These are phyloP conservation scores for Kwoniella botswanensis DNA, from an alignment of 768 basidiomycete species.

Conservation along the genomic window DNA sequence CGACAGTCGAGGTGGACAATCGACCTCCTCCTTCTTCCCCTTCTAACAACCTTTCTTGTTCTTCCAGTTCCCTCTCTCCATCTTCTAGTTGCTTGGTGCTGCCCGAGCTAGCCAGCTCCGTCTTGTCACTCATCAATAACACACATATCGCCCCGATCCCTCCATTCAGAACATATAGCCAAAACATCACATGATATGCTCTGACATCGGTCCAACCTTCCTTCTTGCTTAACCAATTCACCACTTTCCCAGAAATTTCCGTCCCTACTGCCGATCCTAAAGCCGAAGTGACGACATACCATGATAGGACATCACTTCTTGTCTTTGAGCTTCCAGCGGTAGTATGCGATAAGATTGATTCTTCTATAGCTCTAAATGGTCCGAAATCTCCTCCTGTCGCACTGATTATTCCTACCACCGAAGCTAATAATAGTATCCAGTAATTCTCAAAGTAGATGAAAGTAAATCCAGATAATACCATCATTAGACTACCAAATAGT, in stretches of 20 bases:
- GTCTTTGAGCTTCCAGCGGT: slow-evolving; percentile 24
- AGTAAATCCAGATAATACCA: slow-evolving; percentile 44
- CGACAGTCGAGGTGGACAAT: background rate
- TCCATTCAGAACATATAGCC: slow-evolving; percentile 39
- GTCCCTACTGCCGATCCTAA: slow-evolving; percentile 42
- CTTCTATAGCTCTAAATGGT: slow-evolving; percentile 50
- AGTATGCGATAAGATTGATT: slow-evolving; percentile 48
- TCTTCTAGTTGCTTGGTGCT: slow-evolving; percentile 4
- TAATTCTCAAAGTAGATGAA: slow-evolving; percentile 36
- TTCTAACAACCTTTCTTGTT: slow-evolving; percentile 11
- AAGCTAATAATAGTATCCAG: slow-evolving; percentile 44
- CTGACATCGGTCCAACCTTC: slow-evolving; percentile 33
- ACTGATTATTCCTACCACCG: slow-evolving; percentile 46
- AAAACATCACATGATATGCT: slow-evolving; percentile 42
- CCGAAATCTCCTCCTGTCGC: slow-evolving; percentile 45
- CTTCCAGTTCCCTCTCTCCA: slow-evolving; percentile 8
- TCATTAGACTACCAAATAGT: slow-evolving; percentile 41
- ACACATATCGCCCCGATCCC: slow-evolving; percentile 28
- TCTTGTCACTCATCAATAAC: slow-evolving; percentile 18
- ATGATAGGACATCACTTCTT: slow-evolving; percentile 36
- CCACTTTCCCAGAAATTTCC: slow-evolving; percentile 27
- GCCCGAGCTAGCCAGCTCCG: slow-evolving; percentile 19
- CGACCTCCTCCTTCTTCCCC: slow-evolving; percentile 8
- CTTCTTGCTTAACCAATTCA: slow-evolving; percentile 15
- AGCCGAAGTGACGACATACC: slow-evolving; percentile 37